Conservation (phyloP, 1,284 basidiomycete species). For the Naganishia liquefaciens region DNA sequence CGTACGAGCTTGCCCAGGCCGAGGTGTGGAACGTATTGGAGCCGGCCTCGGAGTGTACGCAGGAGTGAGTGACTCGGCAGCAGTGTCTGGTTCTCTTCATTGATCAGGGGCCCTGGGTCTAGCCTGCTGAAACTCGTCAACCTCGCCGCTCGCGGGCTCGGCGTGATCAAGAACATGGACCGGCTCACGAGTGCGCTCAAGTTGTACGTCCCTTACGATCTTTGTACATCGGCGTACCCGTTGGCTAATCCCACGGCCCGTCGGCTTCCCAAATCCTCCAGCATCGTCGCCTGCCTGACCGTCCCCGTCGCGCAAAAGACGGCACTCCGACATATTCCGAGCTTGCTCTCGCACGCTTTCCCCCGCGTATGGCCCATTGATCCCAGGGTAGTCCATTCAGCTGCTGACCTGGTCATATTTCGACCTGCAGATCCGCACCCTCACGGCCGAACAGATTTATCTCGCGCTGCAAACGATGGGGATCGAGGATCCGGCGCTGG, state of each 20-base stretch:
- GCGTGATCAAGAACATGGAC: constrained; percentile 69
- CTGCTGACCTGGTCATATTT: background rate
- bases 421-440: constrained; percentile 65
- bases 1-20: constrained; percentile 69
- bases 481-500: constrained; percentile 67
- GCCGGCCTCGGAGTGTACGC: constrained; percentile 24
- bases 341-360: background rate
- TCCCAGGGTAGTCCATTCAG: no score
- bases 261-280: background rate
- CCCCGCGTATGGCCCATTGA: constrained; percentile 12
- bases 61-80: constrained; percentile 26
- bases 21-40: constrained; percentile 57
- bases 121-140: constrained; percentile 24
- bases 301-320: constrained; percentile 14
- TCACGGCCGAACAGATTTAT: constrained; percentile 79
- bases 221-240: constrained; percentile 21
- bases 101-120: background rate
- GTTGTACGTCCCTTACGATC: constrained; percentile 60
- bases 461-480: constrained; percentile 69
- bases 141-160: constrained; percentile 36
- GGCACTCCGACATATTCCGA: background rate
- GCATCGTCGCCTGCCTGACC: background rate
- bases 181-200: constrained; percentile 76
- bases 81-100: background rate
- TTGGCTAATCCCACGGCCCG: constrained; percentile 4